These are phyloP conservation scores for Cylindrotheca closterium DNA, from an alignment of 108 stramenopile species.

Conservation along the genomic window DNA sequence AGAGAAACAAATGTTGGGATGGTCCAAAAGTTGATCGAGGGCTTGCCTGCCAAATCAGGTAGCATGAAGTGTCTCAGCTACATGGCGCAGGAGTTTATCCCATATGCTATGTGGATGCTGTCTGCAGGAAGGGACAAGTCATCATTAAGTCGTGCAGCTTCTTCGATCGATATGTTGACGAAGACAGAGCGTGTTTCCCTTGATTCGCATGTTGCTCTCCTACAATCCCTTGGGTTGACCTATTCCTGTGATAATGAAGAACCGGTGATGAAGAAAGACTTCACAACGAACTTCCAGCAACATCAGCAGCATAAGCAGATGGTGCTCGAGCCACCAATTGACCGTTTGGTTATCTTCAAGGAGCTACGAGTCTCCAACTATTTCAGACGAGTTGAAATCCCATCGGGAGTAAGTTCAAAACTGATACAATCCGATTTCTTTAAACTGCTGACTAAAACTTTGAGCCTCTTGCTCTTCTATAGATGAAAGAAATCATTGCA, in stretches of 20 bases:
- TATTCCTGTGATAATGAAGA: slow-evolving; percentile 51
- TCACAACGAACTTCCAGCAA: no score
- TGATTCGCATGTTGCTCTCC: slow-evolving; percentile 51
- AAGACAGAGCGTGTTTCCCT: slow-evolving; percentile 57
- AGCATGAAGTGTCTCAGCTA: slow-evolving; percentile 2
- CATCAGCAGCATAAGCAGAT: slow-evolving; percentile 25
- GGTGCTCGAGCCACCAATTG: slow-evolving; percentile 75
- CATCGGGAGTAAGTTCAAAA: slow-evolving; percentile 30
- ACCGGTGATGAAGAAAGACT: slow-evolving; percentile 6
- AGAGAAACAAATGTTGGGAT: slow-evolving; percentile 60
- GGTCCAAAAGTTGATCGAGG: slow-evolving; percentile 68
- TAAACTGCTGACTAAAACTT: background rate
- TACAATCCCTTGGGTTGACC: slow-evolving; percentile 71
- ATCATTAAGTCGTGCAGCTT: slow-evolving; percentile 61
- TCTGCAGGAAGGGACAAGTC: slow-evolving; percentile 50
- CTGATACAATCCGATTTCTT: background rate
- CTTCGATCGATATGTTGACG: slow-evolving; percentile 67
- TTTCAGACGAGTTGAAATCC: slow-evolving; percentile 23
- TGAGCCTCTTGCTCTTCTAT: background rate
- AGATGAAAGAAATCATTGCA: slow-evolving; percentile 67
- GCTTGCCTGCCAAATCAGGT: slow-evolving; percentile 43
- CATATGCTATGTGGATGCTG: slow-evolving; percentile 68
- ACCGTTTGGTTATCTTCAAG: slow-evolving; percentile 11
- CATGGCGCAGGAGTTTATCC: slow-evolving; percentile 55
- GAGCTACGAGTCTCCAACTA: background rate